phyloP scores from a whole-genome alignment of 306 rosid species.

The Carpinus viminea region DNA sequence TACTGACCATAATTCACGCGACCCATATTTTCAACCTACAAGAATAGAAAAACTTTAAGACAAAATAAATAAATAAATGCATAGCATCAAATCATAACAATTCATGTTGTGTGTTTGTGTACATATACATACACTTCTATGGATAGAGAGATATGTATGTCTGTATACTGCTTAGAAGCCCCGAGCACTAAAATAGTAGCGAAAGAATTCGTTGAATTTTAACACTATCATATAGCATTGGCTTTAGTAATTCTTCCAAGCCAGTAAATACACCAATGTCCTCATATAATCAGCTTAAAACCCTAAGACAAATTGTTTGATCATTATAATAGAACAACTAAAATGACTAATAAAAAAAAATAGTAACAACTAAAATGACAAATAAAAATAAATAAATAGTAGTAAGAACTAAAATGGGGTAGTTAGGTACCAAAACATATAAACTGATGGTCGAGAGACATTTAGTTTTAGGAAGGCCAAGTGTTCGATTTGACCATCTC shows the following conservation, averaged over 20 bases:
- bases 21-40: constrained; percentile 93
- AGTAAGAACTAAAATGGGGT: constrained; percentile 10
- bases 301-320: constrained; percentile 6
- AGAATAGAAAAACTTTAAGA: constrained; percentile 21
- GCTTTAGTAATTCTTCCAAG: background rate
- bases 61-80: background rate
- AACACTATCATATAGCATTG: background rate
- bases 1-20: constrained; percentile 79
- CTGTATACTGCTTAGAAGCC: background rate
- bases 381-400: no score
- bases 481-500: constrained; percentile 64
- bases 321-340: background rate
- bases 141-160: background rate
- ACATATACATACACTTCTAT: background rate
- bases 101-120: background rate
- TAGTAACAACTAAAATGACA: constrained; percentile 11
- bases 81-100: background rate
- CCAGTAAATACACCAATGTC: background rate
- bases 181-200: background rate
- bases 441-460: constrained; percentile 60
- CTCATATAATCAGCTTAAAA: background rate
- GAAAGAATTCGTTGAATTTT: background rate
- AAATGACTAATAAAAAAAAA: no score
- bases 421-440: constrained; percentile 61
- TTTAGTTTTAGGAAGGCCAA: constrained; percentile 58